These are phyloP conservation scores for Onygenales sp. DNA, from an alignment of 2,329 filamentous ascomycete species.

Conservation along the genomic window DNA sequence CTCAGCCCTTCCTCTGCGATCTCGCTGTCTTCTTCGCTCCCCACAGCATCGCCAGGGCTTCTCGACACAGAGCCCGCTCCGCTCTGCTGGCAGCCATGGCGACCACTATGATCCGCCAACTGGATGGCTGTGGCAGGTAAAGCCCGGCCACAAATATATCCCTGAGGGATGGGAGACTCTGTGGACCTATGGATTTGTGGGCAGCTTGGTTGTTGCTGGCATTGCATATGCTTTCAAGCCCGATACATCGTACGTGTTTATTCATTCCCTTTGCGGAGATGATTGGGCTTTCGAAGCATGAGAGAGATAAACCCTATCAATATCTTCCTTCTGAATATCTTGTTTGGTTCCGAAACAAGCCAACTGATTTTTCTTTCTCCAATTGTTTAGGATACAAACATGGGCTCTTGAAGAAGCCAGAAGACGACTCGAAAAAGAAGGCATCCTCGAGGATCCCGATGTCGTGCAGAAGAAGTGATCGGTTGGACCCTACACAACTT, in stretches of 20 bases:
- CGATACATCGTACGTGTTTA: constrained; percentile 79
- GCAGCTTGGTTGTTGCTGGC: constrained; percentile 61
- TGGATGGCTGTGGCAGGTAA: constrained; percentile 89
- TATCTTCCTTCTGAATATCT: neutral
- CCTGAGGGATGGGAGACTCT: constrained; percentile 93
- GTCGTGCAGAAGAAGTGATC: constrained; percentile 45
- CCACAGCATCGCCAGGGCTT: constrained; percentile 24
- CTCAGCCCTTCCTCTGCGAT: constrained; percentile 29
- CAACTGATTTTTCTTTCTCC: constrained; percentile 9
- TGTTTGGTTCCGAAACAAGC: neutral
- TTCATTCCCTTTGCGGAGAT: neutral
- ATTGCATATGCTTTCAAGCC: constrained; percentile 93
- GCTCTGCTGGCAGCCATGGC: constrained; percentile 45
- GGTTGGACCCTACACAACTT: constrained; percentile 3
- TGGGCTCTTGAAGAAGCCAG: constrained; percentile 97
- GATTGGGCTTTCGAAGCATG: neutral
- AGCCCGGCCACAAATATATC: constrained; percentile 90
- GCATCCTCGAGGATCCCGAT: constrained; percentile 74
- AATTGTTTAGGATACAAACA: constrained; percentile 76
- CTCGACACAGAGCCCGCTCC: constrained; percentile 30
- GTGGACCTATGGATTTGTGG: constrained; percentile 77
- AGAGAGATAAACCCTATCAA: neutral
- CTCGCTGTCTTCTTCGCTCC: constrained; percentile 28
- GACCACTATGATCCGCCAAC: constrained; percentile 79
- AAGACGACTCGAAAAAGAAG: constrained; percentile 89